These are phyloP conservation scores for Chaetothyriales sp. DNA, from an alignment of 2,329 filamentous ascomycete genomes.

Conservation along the genomic window DNA sequence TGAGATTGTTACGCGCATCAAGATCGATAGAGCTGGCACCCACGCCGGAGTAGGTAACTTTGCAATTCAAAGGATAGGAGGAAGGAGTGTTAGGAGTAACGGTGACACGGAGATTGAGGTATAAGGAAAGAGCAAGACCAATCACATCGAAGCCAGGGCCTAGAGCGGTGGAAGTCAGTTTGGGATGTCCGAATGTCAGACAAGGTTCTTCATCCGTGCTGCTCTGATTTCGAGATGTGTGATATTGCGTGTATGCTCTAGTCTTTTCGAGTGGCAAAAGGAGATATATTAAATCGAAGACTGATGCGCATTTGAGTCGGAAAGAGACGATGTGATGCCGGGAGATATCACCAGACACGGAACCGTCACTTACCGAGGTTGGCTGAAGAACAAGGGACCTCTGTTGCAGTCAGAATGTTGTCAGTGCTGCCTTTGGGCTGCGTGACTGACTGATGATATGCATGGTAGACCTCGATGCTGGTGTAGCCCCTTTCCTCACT, in stretches of 20 bases:
- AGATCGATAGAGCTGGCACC: constrained; percentile 62
- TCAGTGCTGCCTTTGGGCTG: not conserved
- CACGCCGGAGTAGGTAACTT: constrained; percentile 77
- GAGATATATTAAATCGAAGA: not conserved
- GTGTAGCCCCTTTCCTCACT: not conserved
- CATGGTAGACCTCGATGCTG: constrained; percentile 7
- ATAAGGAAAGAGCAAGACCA: constrained; percentile 79
- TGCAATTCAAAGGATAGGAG: constrained; percentile 52
- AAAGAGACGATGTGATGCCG: too few species aligned
- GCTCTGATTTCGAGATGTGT: not conserved
- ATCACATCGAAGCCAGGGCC: constrained; percentile 94
- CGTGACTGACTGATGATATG: constrained; percentile 14
- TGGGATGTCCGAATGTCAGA: not conserved
- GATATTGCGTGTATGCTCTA: not conserved
- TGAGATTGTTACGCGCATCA: constrained; percentile 74
- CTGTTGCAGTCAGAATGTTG: constrained; percentile 4
- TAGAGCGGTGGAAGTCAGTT: not conserved
- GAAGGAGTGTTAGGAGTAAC: constrained; percentile 29
- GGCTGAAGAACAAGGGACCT: constrained; percentile 71
- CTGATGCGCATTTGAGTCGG: not conserved
- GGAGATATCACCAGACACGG: not conserved
- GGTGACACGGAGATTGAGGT: constrained; percentile 77
- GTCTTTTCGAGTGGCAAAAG: not conserved
- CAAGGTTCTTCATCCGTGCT: not conserved
- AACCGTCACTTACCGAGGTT: constrained; percentile 55